These are phyloP conservation scores for Phytophthora litchii DNA, from an alignment of 352 stramenopile species.

Conservation along the genomic window DNA sequence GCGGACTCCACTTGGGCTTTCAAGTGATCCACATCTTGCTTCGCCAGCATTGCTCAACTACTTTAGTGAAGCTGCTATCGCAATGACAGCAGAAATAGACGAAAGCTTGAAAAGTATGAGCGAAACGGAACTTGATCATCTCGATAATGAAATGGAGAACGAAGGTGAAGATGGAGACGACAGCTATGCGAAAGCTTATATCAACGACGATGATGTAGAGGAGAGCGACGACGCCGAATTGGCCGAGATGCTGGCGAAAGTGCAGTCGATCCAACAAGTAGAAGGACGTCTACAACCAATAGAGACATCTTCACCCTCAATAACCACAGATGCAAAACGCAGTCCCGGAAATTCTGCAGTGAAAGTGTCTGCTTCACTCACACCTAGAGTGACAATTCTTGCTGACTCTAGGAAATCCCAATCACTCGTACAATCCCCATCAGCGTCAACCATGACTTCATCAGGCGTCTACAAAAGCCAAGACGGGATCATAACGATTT, in stretches of 20 bases:
- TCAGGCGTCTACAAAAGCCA: slow-evolving; percentile 33
- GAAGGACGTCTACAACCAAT: slow-evolving; percentile 36
- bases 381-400: slow-evolving; percentile 8
- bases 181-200: slow-evolving; percentile 47
- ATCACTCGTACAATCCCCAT: slow-evolving; percentile 25
- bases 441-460: background rate
- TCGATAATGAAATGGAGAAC: slow-evolving; percentile 26
- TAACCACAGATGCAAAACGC: slow-evolving; percentile 12
- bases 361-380: slow-evolving; percentile 3
- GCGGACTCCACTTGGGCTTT: slow-evolving; percentile 62
- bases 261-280: slow-evolving; percentile 64
- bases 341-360: slow-evolving; percentile 2
- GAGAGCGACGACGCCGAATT: slow-evolving; percentile 63
- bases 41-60: slow-evolving; percentile 21
- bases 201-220: slow-evolving; percentile 47
- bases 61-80: background rate
- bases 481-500: slow-evolving; percentile 73
- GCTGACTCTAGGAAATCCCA: slow-evolving; percentile 18
- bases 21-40: slow-evolving; percentile 48
- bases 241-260: slow-evolving; percentile 77
- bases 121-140: slow-evolving; percentile 21
- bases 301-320: slow-evolving; percentile 16
- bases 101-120: slow-evolving; percentile 9
- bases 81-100: slow-evolving; percentile 23
- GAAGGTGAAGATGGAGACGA: slow-evolving; percentile 35